Percentiles rank a stretch among this genome's conserved stretches.
These are phyloP conservation scores for Aspergillus candidus DNA, from an alignment of 2,329 filamentous ascomycete genomes.

Conservation along the genomic window DNA sequence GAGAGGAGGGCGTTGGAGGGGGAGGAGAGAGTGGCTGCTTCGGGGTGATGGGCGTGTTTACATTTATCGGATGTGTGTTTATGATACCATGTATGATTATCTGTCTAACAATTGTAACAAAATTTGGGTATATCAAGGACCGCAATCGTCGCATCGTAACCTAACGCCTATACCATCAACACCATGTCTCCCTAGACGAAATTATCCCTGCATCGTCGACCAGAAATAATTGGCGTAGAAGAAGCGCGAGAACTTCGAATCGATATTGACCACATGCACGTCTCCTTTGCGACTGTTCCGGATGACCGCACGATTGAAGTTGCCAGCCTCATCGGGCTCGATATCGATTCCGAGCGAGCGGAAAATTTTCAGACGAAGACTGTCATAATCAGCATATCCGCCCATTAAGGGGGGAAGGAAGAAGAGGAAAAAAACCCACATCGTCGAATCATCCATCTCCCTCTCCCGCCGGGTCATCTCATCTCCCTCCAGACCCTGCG, in stretches of 20 bases:
- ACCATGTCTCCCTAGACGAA: not conserved
- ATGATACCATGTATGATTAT: conserved; percentile 4
- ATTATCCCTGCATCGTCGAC: conserved; percentile 63
- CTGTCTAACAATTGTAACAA: not conserved
- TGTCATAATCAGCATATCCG: conserved; percentile 23
- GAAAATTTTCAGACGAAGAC: conserved; percentile 82
- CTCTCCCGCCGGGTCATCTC: conserved; percentile 47
- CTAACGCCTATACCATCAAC: conserved; percentile 16
- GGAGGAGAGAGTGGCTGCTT: not conserved
- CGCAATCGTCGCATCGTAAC: not conserved
- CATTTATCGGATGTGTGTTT: not conserved
- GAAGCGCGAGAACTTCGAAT: conserved; percentile 82
- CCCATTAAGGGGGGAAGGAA: not conserved
- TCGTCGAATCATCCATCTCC: conserved; percentile 46
- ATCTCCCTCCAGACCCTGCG: conserved; percentile 76
- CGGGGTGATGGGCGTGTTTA: not conserved
- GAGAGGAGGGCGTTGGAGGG: conserved; percentile 1
- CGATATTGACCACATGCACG: conserved; percentile 90
- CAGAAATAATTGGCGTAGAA: conserved; percentile 97
- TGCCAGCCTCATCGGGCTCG: conserved; percentile 71
- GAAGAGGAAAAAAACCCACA: conserved; percentile 25
- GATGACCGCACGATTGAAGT: conserved; percentile 80
- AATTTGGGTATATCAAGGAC: conserved; percentile 11
- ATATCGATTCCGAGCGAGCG: conserved; percentile 85
- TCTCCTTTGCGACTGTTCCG: conserved; percentile 81